A percentile compares a stretch with the other conserved stretches of the same genome.
These are phyloP conservation scores for Thecaphora thlaspeos DNA, from an alignment of 1,284 basidiomycete genomes.

Conservation along the genomic window DNA sequence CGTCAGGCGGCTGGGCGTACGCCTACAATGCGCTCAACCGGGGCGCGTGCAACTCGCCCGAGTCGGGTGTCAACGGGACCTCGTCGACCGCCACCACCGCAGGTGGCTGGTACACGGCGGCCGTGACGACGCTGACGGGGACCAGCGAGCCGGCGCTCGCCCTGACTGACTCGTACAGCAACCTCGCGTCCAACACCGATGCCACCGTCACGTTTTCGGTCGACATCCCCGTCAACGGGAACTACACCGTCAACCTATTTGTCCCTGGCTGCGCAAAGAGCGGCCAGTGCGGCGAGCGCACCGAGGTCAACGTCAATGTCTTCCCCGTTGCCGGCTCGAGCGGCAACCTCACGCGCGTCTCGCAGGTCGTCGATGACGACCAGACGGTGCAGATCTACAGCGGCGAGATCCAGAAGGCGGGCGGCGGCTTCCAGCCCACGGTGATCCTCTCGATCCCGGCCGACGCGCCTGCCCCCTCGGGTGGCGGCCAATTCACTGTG, in stretches of 20 bases:
- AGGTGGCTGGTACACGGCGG: slow-evolving; percentile 46
- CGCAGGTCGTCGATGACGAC: slow-evolving; percentile 73
- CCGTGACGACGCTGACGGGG: slow-evolving; percentile 64
- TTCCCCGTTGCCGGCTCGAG: slow-evolving; percentile 63
- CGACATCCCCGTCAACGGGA: slow-evolving; percentile 80
- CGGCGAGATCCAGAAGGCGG: slow-evolving; percentile 69
- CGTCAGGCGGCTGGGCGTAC: slow-evolving; percentile 66
- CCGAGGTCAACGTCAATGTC: slow-evolving; percentile 77
- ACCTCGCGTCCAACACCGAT: slow-evolving; percentile 66
- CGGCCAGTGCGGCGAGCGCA: slow-evolving; percentile 76
- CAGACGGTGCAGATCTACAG: slow-evolving; percentile 69
- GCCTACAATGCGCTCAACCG: slow-evolving; percentile 52
- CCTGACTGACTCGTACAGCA: slow-evolving; percentile 69
- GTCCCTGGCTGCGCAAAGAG: slow-evolving; percentile 82
- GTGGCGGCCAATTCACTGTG: slow-evolving; percentile 73
- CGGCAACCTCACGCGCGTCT: slow-evolving; percentile 64
- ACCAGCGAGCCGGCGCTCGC: slow-evolving; percentile 75
- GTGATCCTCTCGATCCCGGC: slow-evolving; percentile 41
- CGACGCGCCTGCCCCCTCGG: slow-evolving; percentile 64
- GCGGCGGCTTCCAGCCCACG: slow-evolving; percentile 29
- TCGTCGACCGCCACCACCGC: slow-evolving; percentile 33
- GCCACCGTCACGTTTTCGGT: slow-evolving; percentile 80
- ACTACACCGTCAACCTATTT: slow-evolving; percentile 79
- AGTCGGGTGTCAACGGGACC: slow-evolving; percentile 41
- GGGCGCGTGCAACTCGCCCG: slow-evolving; percentile 33